Percentiles rank a stretch among this genome's conserved stretches.
These are phyloP conservation scores for Ogataea nitratoaversa DNA, from an alignment of 805 yeast genomes.

Conservation along the genomic window DNA sequence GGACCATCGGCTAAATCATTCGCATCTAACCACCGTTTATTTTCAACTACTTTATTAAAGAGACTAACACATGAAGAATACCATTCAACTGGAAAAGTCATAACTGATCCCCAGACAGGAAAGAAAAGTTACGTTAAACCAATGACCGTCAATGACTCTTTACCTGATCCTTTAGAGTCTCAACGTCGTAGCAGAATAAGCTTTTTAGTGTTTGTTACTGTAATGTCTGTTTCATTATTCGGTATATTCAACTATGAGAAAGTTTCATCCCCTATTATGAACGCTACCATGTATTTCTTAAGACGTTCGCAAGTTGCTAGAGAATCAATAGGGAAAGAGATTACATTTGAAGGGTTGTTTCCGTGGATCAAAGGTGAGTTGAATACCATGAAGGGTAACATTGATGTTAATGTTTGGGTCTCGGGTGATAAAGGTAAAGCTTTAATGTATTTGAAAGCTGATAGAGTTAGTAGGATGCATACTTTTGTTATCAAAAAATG, in stretches of 20 bases:
- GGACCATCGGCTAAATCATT: not conserved
- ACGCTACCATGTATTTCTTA: constrained; percentile 79
- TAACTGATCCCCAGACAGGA: constrained; percentile 21
- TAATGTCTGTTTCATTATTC: constrained; percentile 51
- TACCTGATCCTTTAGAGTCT: constrained; percentile 75
- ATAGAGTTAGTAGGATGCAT: constrained; percentile 53
- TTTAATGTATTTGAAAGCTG: constrained; percentile 66
- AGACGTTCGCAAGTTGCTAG: constrained; percentile 69
- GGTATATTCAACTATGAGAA: constrained; percentile 91
- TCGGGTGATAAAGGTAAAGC: constrained; percentile 58
- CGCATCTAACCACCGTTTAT: not conserved
- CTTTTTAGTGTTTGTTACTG: constrained; percentile 49
- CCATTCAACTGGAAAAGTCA: constrained; percentile 16
- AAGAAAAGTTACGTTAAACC: constrained; percentile 30
- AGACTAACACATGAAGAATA: constrained; percentile 15
- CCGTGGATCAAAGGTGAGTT: constrained; percentile 91
- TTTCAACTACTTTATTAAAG: not conserved
- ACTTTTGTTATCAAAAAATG: constrained; percentile 60
- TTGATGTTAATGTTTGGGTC: constrained; percentile 68
- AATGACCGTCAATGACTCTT: constrained; percentile 63
- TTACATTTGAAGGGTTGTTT: constrained; percentile 65
- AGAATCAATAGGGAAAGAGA: constrained; percentile 65
- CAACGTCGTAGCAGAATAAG: constrained; percentile 46
- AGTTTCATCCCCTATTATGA: constrained; percentile 81
- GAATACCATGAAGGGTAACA: constrained; percentile 77